Base-by-base conservation (phyloP, 1,284 basidiomycete species). In the Rhodotorula sp. region DNA sequence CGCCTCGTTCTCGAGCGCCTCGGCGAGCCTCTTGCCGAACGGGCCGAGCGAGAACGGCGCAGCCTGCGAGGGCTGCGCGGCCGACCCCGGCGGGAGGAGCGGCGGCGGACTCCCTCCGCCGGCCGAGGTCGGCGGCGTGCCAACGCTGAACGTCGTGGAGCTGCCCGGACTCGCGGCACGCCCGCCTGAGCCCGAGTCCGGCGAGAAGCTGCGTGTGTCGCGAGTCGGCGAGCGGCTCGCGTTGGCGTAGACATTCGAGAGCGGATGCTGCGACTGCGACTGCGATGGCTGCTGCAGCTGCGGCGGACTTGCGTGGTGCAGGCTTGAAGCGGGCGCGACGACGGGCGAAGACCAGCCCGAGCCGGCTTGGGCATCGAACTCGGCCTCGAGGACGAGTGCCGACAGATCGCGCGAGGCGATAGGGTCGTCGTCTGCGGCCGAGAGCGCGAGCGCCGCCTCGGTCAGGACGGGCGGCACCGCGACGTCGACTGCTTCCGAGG, bases 401-500 rank as follows among this genome's bases (percentile, higher is more conserved):
- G 68, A 68, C 45, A 72, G 52, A 44, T 74, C 74, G 27, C 59
- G 62, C 25, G 64, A 42, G n/a, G 63, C 46, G 46, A 71, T 42
- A 4, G 65, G 69, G 52, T 76, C 68, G 46, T 59, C 64, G 44
- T 60, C 54, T 21, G 71, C 56, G 4, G 64, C 61, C 27, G 72
- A 66, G 17, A 76, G 61, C 4, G 71, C 72, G 34, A 74, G 49
- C 25, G 67, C 68, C 10, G 74, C 74, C 61, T 75, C 74, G 54
- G 73, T 71, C 19, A 77, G 52, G 48, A 72, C 71, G 45, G 77
- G 74, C 7, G 77, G 69, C n/a, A 78, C 66, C 14, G 77, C 77
- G 44, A 77, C 71, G 58, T 78, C 77, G 49, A 74, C 68, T 2
- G 77, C 77, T 58, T 78, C 77, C 9, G 74, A 74, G 10, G 75